These are phyloP conservation scores for Fusarium ramigenum DNA, from an alignment of 2,329 filamentous ascomycete genomes.

Conservation along the genomic window DNA sequence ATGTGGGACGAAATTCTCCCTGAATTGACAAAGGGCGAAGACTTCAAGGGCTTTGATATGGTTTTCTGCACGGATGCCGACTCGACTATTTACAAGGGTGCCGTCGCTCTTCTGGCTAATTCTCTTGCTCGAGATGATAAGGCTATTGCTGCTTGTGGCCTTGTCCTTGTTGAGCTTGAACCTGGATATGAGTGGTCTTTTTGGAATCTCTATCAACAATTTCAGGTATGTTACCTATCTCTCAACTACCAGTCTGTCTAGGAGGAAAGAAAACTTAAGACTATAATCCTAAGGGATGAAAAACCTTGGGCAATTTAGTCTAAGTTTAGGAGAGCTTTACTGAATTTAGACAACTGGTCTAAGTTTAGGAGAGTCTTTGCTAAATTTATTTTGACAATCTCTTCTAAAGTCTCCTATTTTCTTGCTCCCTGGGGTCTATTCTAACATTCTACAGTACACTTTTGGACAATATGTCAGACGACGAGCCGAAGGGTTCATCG, in stretches of 20 bases:
- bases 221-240: constrained; percentile 13
- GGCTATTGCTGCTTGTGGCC: constrained; percentile 33
- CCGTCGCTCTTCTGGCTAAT: constrained; percentile 20
- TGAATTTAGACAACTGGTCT: too few species aligned
- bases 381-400: too few species aligned
- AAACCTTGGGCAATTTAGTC: too few species aligned
- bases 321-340: too few species aligned
- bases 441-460: constrained; percentile 16
- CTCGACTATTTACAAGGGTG: constrained; percentile 38
- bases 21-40: constrained; percentile 11
- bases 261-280: too few species aligned
- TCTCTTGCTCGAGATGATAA: constrained; percentile 29
- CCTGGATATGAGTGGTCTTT: constrained; percentile 37
- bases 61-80: constrained; percentile 35
- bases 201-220: constrained; percentile 38
- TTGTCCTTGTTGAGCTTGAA: constrained; percentile 34
- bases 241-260: too few species aligned
- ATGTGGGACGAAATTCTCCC: constrained; percentile 33
- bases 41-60: constrained; percentile 35
- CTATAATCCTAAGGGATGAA: too few species aligned
- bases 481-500: constrained; percentile 28
- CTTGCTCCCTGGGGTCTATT: too few species aligned
- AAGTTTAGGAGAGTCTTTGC: too few species aligned
- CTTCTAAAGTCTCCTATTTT: too few species aligned
- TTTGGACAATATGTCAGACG: constrained; percentile 36